Conservation (phyloP, 73 alveolate genomes). For the Loxodes magnus region DNA sequence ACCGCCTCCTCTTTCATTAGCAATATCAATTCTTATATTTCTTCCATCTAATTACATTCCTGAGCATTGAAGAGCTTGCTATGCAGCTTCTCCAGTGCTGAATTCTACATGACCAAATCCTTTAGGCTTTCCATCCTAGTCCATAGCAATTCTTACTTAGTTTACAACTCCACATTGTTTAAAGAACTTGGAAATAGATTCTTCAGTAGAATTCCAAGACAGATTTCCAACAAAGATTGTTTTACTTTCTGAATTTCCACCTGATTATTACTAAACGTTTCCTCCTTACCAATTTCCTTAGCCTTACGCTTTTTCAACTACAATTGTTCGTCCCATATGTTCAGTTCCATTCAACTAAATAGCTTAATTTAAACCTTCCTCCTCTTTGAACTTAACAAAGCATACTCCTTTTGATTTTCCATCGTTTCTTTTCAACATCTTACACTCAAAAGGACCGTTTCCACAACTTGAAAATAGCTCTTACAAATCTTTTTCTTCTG, state of each 20-base stretch:
- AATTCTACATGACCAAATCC: conserved; percentile 88
- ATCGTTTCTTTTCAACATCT: conserved; percentile 11
- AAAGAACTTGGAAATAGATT: conserved; percentile 58
- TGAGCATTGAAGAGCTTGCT: conserved; percentile 53
- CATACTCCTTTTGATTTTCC: conserved; percentile 36
- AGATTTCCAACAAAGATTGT: conserved; percentile 79
- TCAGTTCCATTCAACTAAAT: conserved; percentile 30
- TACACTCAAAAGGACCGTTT: conserved; percentile 15
- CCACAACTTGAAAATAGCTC: conserved; percentile 29
- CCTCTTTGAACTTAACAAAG: conserved; percentile 31
- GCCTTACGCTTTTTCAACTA: conserved; percentile 38
- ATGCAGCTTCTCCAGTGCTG: conserved; percentile 56
- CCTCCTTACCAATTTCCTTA: neutral
- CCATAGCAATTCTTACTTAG: conserved; percentile 70
- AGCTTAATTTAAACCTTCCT: conserved; percentile 28
- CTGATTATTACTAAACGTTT: conserved; percentile 9
- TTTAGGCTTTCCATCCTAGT: conserved; percentile 67
- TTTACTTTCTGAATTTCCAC: conserved; percentile 27
- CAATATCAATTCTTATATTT: conserved; percentile 55
- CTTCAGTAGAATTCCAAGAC: conserved; percentile 55
- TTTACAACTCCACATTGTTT: conserved; percentile 64
- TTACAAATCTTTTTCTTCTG: conserved; percentile 22
- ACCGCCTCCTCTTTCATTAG: conserved; percentile 27
- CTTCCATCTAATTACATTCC: conserved; percentile 71
- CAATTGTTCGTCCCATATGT: conserved; percentile 35